These are phyloP conservation scores for Diversispora eburnea DNA, from an alignment of 192 early-diverging fungal genomes.

Conservation along the genomic window DNA sequence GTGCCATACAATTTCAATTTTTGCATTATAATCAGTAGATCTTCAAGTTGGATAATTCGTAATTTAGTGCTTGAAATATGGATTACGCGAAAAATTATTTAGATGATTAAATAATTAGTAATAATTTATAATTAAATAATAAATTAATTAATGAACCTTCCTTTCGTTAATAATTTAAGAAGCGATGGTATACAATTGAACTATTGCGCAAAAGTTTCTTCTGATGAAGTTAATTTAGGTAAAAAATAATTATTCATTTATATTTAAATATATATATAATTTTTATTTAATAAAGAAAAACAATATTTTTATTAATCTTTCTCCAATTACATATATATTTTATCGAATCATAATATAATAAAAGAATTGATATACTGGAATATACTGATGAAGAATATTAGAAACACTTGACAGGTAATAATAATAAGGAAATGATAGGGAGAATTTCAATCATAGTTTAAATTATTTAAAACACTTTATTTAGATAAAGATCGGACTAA, in stretches of 20 bases:
- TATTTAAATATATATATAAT: too few relatives aligned
- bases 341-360: slow-evolving; percentile 75
- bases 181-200: too few relatives aligned
- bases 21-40: too few relatives aligned
- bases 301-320: too few relatives aligned
- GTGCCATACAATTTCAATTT: too few relatives aligned
- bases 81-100: too few relatives aligned
- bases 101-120: background rate
- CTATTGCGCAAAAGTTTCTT: too few relatives aligned
- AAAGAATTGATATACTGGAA: slow-evolving; percentile 57
- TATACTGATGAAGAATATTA: slow-evolving; percentile 87
- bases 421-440: background rate
- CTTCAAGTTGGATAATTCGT: too few relatives aligned
- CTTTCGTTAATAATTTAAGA: background rate
- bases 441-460: background rate
- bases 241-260: too few relatives aligned
- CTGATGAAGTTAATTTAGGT: too few relatives aligned
- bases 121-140: background rate
- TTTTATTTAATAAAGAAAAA: background rate
- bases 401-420: slow-evolving; percentile 62
- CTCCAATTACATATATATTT: slow-evolving; percentile 4
- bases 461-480: background rate
- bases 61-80: too few relatives aligned
- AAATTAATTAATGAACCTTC: background rate
- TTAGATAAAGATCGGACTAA: slow-evolving; percentile 57